Evolutionary conservation across 2,329 filamentous ascomycete genomes (phyloP), one percentile per base, ranked within the genome.

Genomic region (Clonostachys sp.): DNA sequence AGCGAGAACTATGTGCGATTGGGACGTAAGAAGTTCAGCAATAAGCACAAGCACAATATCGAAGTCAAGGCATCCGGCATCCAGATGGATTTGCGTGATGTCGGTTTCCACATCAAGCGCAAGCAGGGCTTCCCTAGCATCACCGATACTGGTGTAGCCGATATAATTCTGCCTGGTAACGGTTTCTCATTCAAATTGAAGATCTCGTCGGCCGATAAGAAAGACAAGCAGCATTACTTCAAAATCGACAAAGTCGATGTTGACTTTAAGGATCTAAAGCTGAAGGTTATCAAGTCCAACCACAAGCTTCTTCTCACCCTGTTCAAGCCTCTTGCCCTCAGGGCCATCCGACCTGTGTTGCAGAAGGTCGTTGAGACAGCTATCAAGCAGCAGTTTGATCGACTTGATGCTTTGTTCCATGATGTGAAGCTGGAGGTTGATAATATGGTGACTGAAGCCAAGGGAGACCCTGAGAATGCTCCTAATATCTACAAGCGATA

Each of bases 1-100:
- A 94, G 84, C 62, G 91, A 97, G 72, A 94, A 97, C 74, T 95
- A 94, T 74, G 90, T 91, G 81, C 85, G 89, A 56, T 96, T 88
- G 84, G 94, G 92, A 36, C 90, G 94, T 62, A 96, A 95, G 83
- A 86, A 85, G 64, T 78, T 91, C 57, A 74, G 79, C 58, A 95
- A 80, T 76, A 89, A 86, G 75, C 86, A 83, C 67, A 86, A 89
- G 68, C 91, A 96, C 69, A 86, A 85, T 66, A 75, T 78, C 3
- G 90, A 94, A 75, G 77, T 97, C 52, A 87, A 89, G 51, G 87
- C 94, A 4, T 87, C 89, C 20, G 92, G 94, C 46, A 79, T 99
- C 39, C 94, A 99, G 74, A 91, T 92, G 75, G 94, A 99, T 56
- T 76, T 97, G 41, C 81, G 80, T 54, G 90, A 96, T 61, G 89